Evolutionary conservation across 2,329 filamentous ascomycete species (phyloP).

Genomic region (Ceratocystis variospora): DNA sequence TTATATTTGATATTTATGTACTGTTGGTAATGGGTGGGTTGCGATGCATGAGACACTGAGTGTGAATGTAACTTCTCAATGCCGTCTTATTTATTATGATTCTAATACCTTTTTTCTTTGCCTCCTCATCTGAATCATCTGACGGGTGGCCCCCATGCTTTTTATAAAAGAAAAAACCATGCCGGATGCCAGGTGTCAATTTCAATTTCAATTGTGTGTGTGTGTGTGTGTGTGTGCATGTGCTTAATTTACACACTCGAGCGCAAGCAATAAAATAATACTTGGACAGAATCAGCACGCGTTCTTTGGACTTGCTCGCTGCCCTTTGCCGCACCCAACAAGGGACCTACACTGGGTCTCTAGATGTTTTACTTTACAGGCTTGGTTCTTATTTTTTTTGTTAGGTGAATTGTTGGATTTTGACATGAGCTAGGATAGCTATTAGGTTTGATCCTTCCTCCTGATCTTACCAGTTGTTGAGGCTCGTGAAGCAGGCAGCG

Average conservation of each 20-base stretch:
- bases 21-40: neutral
- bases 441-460: neutral
- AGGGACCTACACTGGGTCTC: neutral
- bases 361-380: neutral
- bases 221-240: neutral
- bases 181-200: neutral
- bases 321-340: too few species aligned
- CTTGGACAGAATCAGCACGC: too few species aligned
- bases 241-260: too few species aligned
- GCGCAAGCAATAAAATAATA: too few species aligned
- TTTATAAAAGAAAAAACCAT: neutral
- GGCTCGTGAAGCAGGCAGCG: neutral
- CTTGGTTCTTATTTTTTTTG: neutral
- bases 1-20: neutral
- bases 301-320: too few species aligned
- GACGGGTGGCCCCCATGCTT: neutral
- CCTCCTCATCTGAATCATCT: neutral
- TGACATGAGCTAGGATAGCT: neutral
- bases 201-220: neutral
- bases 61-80: neutral
- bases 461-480: neutral
- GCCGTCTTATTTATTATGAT: neutral
- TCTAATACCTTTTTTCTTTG: neutral
- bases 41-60: neutral
- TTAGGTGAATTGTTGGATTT: neutral